Evolutionary conservation across 495 filamentous ascomycete species (phyloP), one percentile per base, ranked within the genome.

Genomic region (Aspergillus biplanus): DNA sequence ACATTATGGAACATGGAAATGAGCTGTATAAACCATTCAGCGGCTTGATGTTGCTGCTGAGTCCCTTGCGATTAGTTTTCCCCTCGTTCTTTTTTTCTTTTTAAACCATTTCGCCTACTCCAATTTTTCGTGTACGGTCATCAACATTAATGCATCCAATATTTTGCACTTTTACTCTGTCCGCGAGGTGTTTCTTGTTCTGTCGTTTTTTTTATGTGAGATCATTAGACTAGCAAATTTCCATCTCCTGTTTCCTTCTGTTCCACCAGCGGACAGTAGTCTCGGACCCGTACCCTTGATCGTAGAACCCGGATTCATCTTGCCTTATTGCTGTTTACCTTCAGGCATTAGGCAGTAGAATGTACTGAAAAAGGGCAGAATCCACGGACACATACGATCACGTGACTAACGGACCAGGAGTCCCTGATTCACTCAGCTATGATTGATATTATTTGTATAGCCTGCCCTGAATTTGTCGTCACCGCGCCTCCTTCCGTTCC

Each of bases 1-100:
- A 61, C 52, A 62, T 59, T 67, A 66, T 68, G 70, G 65, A 73
- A 71, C 71, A 73, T 76, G 69, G 70, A 72, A 74, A 75, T 69
- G 72, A 73, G 69, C 65, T 80, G 78, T 80, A 78, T 73, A 80
- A 79, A 78, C 68, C 72, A 65, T 61, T 58, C 67, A 66, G 65
- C 49, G 65, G 62, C 50, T 64, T 70, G 67, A 65, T 52, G 59
- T 65, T 62, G 67, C 59, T 68, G 63, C 53, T 64, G 63, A 58
- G 61, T 68, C 54, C 37, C 61, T 61, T 61, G 63, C 61, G 58
- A 18, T 50, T 50, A 27, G 47, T 8, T 50, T 67, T 65, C 67
- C 56, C 58, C 52, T 49, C 48, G 56, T 57, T 31, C 37, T 64
- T 65, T 56, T 64, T 65, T 62, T 56, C 47, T 61, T 33, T 37